Evolutionary conservation across 352 stramenopile species (phyloP).

Genomic region (Globisporangium carolinianum): DNA sequence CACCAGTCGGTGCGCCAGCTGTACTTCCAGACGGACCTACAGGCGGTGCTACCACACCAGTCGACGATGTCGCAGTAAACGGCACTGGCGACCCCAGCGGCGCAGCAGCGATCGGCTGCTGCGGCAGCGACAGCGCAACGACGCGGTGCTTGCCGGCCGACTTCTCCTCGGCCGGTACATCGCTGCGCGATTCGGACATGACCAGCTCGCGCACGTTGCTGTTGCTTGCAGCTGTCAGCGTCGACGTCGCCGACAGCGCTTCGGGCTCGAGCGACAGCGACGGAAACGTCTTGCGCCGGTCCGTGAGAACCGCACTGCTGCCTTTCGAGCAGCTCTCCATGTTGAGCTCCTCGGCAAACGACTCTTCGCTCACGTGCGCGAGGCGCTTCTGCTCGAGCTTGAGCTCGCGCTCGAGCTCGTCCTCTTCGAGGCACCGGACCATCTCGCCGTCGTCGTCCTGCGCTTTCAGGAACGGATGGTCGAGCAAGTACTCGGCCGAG

Average conservation of each 20-base stretch:
- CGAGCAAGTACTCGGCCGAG: slow-evolving; percentile 69
- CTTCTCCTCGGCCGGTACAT: slow-evolving; percentile 40
- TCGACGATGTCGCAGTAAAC: no score
- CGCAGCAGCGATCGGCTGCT: background rate
- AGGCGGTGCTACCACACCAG: background rate
- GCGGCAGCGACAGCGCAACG: slow-evolving; percentile 12
- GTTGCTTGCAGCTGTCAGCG: background rate
- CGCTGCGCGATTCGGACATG: slow-evolving; percentile 4
- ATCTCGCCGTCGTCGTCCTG: slow-evolving; percentile 78
- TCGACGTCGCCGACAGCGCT: slow-evolving; percentile 34
- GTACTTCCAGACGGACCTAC: background rate
- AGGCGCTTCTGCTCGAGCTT: slow-evolving; percentile 41
- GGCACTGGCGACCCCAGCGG: background rate
- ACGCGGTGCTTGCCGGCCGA: slow-evolving; percentile 34
- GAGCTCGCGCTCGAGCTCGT: slow-evolving; percentile 49
- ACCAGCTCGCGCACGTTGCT: no score
- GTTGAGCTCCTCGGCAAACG: slow-evolving; percentile 61
- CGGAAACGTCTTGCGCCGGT: slow-evolving; percentile 41
- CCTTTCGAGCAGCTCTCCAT: slow-evolving; percentile 70
- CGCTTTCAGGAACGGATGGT: slow-evolving; percentile 70
- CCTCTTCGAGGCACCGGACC: slow-evolving; percentile 64
- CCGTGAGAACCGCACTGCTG: slow-evolving; percentile 18
- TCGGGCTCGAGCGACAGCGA: slow-evolving; percentile 53
- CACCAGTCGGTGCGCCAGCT: background rate
- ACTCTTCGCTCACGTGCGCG: slow-evolving; percentile 48